Evolutionary conservation across 148 eudicot species (phyloP).

Genomic region (Rhododendron vialii): DNA sequence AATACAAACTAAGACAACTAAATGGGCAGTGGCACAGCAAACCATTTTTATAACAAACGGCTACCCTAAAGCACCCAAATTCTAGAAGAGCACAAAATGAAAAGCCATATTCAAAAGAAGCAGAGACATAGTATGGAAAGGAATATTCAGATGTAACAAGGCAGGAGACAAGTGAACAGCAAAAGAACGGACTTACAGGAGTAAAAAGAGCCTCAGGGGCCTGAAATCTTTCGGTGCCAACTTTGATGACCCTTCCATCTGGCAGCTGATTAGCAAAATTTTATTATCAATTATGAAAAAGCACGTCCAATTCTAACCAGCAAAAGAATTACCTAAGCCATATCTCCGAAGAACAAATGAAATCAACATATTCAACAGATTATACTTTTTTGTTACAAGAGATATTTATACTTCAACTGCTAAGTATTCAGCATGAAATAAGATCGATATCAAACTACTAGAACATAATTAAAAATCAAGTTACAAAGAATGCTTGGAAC

Average conservation of each 20-base stretch:
- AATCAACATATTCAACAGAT: background rate
- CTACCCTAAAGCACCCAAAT: background rate
- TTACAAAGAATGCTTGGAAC: background rate
- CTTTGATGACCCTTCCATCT: conserved; percentile 96
- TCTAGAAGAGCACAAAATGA: background rate
- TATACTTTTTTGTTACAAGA: background rate
- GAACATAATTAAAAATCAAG: background rate
- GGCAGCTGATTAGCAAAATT: conserved; percentile 55
- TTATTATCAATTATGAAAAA: background rate
- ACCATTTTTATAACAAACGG: background rate
- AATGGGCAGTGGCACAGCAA: background rate
- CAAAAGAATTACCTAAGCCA: background rate
- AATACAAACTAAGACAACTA: background rate
- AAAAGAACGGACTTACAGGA: conserved; percentile 52
- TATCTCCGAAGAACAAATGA: background rate
- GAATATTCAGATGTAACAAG: background rate
- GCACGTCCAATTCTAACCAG: background rate
- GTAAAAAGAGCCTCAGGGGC: conserved; percentile 99
- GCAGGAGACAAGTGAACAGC: background rate
- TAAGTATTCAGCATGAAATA: background rate
- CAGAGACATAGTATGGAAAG: background rate
- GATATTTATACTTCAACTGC: background rate
- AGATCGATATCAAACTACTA: background rate
- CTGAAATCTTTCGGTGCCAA: conserved; percentile 96
- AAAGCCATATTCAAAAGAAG: background rate